Evolutionary conservation across 192 early-diverging fungal genomes (phyloP).

Genomic region (Coemansia sp.): DNA sequence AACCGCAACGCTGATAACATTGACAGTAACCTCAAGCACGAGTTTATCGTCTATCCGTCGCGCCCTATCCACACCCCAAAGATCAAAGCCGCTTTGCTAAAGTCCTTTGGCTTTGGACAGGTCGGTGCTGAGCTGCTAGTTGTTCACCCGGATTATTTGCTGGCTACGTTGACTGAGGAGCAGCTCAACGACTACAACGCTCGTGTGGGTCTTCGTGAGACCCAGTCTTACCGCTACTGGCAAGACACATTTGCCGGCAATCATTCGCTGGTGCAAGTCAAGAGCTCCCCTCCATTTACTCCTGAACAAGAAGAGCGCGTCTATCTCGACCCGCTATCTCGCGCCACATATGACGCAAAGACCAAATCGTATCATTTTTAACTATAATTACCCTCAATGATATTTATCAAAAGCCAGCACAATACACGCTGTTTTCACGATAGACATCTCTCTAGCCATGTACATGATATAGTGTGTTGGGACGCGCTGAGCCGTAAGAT

Average conservation of each 20-base stretch:
- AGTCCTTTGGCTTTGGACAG: constrained; percentile 78
- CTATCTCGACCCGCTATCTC: constrained; percentile 27
- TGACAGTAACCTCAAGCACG: constrained; percentile 67
- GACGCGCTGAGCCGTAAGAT: too few species aligned
- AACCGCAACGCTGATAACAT: constrained; percentile 78
- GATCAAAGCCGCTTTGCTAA: constrained; percentile 69
- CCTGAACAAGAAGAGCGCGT: constrained; percentile 26
- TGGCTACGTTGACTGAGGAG: constrained; percentile 39
- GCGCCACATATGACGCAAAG: constrained; percentile 16
- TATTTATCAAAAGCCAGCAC: too few species aligned
- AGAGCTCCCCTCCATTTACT: constrained; percentile 29
- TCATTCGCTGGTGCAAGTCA: constrained; percentile 31
- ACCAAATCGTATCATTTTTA: constrained; percentile 38
- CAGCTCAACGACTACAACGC: constrained; percentile 23
- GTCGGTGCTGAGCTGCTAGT: constrained; percentile 74
- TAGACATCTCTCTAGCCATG: too few species aligned
- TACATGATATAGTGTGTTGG: too few species aligned
- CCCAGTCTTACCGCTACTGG: constrained; percentile 38
- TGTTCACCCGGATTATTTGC: constrained; percentile 70
- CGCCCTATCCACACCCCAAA: constrained; percentile 61
- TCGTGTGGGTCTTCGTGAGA: constrained; percentile 2
- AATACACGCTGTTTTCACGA: too few species aligned
- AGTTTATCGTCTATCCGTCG: constrained; percentile 83
- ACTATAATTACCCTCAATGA: neutral
- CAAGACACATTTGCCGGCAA: constrained; percentile 35